These are phyloP conservation scores for Boeremia exigua DNA, from an alignment of 2,329 filamentous ascomycete species.

Conservation along the genomic window DNA sequence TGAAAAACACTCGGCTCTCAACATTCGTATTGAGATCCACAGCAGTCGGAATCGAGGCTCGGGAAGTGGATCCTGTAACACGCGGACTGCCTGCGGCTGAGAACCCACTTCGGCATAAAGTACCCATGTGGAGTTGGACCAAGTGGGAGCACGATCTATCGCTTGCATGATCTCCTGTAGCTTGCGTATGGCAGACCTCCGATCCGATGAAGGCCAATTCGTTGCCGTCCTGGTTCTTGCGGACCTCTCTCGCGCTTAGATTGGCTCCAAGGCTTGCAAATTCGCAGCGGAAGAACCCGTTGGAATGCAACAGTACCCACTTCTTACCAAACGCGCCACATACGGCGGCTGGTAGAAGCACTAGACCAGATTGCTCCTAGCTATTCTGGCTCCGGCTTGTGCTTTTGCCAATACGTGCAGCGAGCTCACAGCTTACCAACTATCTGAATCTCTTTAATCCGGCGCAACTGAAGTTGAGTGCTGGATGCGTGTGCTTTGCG, in stretches of 20 bases:
- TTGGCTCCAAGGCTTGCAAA: not conserved
- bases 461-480: no score
- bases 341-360: not conserved
- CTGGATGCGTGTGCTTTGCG: no score
- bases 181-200: conserved; percentile 11
- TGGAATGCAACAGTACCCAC: conserved; percentile 7
- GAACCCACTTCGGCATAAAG: conserved; percentile 1
- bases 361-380: conserved; percentile 1
- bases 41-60: conserved; percentile 1
- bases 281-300: conserved; percentile 2
- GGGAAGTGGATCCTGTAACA: conserved; percentile 1
- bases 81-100: not conserved
- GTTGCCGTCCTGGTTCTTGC: conserved; percentile 6
- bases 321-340: not conserved
- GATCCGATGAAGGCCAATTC: conserved; percentile 14
- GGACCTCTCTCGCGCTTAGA: conserved; percentile 6
- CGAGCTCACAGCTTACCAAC: no score
- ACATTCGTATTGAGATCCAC: conserved; percentile 7
- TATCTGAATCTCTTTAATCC: no score
- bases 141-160: conserved; percentile 5
- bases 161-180: not conserved
- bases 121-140: not conserved
- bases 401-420: conserved; percentile 12
- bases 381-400: conserved; percentile 20
- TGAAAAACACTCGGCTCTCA: conserved; percentile 3